Base-by-base conservation (phyloP, 1,284 basidiomycete species). In the Apiotrichum siamense region DNA sequence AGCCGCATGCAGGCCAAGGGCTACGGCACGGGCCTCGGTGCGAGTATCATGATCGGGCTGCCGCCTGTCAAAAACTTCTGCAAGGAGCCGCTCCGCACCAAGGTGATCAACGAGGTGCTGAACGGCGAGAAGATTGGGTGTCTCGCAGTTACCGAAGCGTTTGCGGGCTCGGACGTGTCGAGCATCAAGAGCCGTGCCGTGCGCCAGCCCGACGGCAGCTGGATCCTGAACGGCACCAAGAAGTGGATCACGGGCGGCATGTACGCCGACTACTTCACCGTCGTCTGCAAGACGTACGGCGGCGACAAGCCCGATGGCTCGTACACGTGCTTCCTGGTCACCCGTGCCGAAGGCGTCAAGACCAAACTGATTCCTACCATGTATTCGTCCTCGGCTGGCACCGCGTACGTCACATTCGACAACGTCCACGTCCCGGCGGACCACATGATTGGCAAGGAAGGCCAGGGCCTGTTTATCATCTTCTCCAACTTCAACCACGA, bases 231-330 rank as follows among this genome's bases (percentile, higher is more conserved):
- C 60, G 90, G 89, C 9, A 90, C 87, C 7, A 93, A 94, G 74
- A 77, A 77, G 61, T 96, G 92, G 92, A 97, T 97, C 65, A 93
- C 92, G 40, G 96, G 92, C 62, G 89, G 87, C 44, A 76, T 74
- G 69, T 70, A 71, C 51, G 68, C 71, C 38, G 70, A 73, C 49
- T 75, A 73, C 63, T 73, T 73, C 49, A 69, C 66, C 26, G 67
- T 73, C 36, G 70, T 66, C 4, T 52, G 54, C 18, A 63, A 60
- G 49, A 50, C 45, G 12, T 46, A 50, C 29, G 41, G 42, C 24
- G 47, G 42, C 4, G 6, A 11, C 23, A 64, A 72, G 60, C 73
- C 72, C 23, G 78, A 88, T 71, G 82, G 86, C 55, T 90, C 91
- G 25, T 82, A 91, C 56, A 88, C 88, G 5, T 86, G 89, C 56